Conservation (phyloP, 169 alveolate genomes). For the Pseudocohnilembus persalinus region DNA sequence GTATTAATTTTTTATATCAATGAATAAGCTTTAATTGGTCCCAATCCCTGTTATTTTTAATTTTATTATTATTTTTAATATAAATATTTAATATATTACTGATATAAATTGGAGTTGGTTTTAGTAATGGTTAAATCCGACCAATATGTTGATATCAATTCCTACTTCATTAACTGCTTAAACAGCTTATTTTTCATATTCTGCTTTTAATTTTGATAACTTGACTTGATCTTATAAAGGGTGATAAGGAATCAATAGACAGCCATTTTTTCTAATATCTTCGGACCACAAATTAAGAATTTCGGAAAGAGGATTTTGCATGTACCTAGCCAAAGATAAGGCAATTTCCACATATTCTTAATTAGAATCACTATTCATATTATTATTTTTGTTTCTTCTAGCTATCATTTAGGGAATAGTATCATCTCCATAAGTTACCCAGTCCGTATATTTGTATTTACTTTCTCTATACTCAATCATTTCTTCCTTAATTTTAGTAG, state of each 20-base stretch:
- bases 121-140: neutral
- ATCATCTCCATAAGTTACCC: conserved; percentile 5
- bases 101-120: neutral
- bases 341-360: neutral
- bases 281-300: conserved; percentile 39
- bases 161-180: neutral
- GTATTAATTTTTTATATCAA: too few relatives aligned
- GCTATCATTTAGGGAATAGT: conserved; percentile 12
- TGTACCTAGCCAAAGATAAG: conserved; percentile 21
- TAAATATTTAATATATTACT: too few relatives aligned
- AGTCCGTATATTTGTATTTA: neutral
- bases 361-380: neutral
- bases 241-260: conserved; percentile 35
- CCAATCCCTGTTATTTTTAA: too few relatives aligned
- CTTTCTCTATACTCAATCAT: neutral
- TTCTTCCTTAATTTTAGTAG: neutral
- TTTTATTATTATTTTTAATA: too few relatives aligned
- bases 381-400: neutral
- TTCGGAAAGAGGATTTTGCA: conserved; percentile 38
- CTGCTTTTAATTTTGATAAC: neutral
- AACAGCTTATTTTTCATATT: neutral
- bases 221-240: conserved; percentile 25
- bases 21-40: too few relatives aligned
- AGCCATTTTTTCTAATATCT: conserved; percentile 26
- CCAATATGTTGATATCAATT: neutral